Evolutionary conservation across 345 rosid genomes (phyloP), one percentile per base, ranked within the genome.

Genomic region (Syzygium grande): DNA sequence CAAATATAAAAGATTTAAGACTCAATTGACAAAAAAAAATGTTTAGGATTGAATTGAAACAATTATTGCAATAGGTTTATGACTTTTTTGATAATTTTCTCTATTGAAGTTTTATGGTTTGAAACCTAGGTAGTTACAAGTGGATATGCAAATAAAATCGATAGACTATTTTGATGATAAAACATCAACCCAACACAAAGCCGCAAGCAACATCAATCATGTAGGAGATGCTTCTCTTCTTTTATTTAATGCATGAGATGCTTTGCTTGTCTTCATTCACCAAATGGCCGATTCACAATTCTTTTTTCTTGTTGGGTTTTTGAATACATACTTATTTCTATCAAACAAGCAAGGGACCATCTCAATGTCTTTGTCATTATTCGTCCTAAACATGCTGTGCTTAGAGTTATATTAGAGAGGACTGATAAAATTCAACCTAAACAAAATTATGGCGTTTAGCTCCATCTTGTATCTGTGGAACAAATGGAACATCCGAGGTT

Each of bases 211-310:
- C 27, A 55, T 55, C 25, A 0, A 21, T 55, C 25, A 8, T 0
- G 5, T 23, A 55, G 22, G 11, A 55, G 13, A 56, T 56, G n/a
- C 2, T 23, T 56, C 22, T 56, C 61, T 23, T 56, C 1, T 56
- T 0, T 9, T 0, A 56, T 23, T 56, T 9, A 56, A 56, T 23
- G 13, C 2, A 56, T 23, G 2, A 56, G 61, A 56, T 56, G 22
- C n/a, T 0, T 23, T 56, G 0, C 1, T 23, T 0, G 1, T 56
- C 5, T 56, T 23, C 0, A 23, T 56, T 56, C 1, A 5, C 61
- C 1, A 0, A 56, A 56, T 56, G 13, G 1, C 3, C 7, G n/a
- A 27, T 23, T 23, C 61, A 56, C 0, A 0, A 56, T 56, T 56
- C 61, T 56, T 56, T 56, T 56, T 2, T 0, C 13, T 0, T 4